Percentiles rank a stretch among this genome's conserved stretches.
These are phyloP conservation scores for Ceriops tagal DNA, from an alignment of 345 rosid species.

Conservation along the genomic window DNA sequence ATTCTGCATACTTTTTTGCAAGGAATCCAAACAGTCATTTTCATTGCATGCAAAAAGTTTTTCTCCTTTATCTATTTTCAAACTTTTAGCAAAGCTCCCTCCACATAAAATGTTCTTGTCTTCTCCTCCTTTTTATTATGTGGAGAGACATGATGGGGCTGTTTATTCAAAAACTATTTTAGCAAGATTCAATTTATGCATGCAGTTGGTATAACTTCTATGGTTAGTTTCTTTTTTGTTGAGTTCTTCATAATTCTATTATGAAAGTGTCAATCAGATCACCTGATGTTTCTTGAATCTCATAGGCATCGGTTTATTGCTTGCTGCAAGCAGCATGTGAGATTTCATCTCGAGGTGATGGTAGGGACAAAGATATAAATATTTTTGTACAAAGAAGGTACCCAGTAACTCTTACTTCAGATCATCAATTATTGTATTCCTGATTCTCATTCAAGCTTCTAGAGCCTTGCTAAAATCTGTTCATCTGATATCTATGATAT, in stretches of 20 bases:
- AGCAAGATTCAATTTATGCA: neutral
- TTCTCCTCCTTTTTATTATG: neutral
- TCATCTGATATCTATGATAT: neutral
- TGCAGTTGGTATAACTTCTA: neutral
- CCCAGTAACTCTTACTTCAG: neutral
- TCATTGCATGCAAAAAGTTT: neutral
- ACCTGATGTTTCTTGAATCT: constrained; percentile 33
- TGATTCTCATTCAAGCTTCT: constrained; percentile 16
- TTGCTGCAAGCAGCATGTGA: constrained; percentile 87
- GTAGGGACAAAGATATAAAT: constrained; percentile 65
- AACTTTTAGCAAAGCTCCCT: neutral
- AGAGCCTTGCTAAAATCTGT: constrained; percentile 11
- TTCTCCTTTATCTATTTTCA: neutral
- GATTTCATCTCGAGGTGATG: constrained; percentile 71
- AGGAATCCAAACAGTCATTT: neutral
- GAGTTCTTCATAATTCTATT: neutral
- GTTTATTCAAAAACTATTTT: neutral
- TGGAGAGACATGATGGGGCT: neutral
- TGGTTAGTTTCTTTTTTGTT: neutral
- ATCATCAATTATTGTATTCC: neutral
- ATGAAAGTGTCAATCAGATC: constrained; percentile 14
- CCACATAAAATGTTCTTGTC: neutral
- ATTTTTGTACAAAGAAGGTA: constrained; percentile 87
- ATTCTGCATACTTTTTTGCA: neutral
- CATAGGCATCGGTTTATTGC: constrained; percentile 80